phyloP scores from a whole-genome alignment of 345 rosid species.

The Theobroma cacao region DNA sequence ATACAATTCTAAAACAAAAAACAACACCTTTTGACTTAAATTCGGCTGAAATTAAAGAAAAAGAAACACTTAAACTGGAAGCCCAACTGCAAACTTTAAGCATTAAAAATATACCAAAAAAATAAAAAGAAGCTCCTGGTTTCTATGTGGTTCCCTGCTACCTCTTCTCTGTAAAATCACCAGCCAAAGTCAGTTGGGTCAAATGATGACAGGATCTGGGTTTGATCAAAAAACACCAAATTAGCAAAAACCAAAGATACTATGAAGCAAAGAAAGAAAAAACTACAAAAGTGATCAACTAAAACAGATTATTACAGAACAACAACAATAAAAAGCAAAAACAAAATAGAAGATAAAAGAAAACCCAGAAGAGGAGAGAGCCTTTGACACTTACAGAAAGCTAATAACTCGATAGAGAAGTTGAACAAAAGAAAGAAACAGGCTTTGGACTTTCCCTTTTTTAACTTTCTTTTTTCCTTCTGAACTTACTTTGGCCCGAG shows the following conservation, averaged over 20 bases:
- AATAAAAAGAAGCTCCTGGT: background rate
- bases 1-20: background rate
- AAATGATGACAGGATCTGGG: slow-evolving; percentile 3
- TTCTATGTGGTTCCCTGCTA: background rate
- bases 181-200: slow-evolving; percentile 2
- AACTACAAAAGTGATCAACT: background rate
- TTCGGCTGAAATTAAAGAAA: background rate
- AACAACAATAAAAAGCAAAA: background rate
- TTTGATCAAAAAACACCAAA: slow-evolving; percentile 23
- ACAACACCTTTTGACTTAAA: background rate
- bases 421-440: slow-evolving; percentile 9
- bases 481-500: slow-evolving; percentile 5
- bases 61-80: background rate
- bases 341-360: background rate
- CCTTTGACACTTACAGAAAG: slow-evolving; percentile 5
- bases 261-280: background rate
- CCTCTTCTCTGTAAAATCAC: background rate
- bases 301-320: background rate
- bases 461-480: background rate
- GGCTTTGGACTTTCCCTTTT: slow-evolving; percentile 3
- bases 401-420: background rate
- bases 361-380: slow-evolving; percentile 1
- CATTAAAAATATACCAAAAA: background rate
- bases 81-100: background rate
- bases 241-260: slow-evolving; percentile 8